Conservation (phyloP, 768 basidiomycete species). For the Punctularia strigosozonata region DNA sequence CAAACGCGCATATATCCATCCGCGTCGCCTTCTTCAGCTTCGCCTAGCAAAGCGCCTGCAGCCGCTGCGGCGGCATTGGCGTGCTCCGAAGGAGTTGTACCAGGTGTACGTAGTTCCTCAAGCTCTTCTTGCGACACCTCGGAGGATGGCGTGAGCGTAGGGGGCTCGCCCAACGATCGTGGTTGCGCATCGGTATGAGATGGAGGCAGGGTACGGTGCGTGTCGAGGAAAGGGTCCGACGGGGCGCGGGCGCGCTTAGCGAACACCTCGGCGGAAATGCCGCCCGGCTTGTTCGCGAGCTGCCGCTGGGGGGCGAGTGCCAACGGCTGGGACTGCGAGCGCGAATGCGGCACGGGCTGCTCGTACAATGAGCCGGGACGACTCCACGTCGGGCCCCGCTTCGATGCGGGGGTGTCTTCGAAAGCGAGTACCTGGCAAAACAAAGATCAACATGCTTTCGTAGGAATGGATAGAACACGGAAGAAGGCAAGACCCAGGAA, state of each 20-base stretch:
- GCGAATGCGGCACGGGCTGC: constrained; percentile 33
- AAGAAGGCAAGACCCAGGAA: too few species aligned
- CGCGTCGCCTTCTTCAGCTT: constrained; percentile 20
- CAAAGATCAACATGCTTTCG: constrained; percentile 5
- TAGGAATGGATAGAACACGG: too few species aligned
- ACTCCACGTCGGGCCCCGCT: constrained; percentile 15
- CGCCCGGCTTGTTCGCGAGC: too few species aligned
- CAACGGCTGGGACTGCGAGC: constrained; percentile 45
- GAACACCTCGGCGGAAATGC: constrained; percentile 16
- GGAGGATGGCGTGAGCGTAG: constrained; percentile 19
- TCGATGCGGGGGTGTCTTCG: constrained; percentile 41
- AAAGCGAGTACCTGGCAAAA: constrained; percentile 50
- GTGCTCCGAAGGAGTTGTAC: constrained; percentile 15
- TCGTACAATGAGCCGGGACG: constrained; percentile 16
- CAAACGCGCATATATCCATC: constrained; percentile 62
- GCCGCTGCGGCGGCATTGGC: constrained; percentile 18
- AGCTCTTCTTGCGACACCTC: constrained; percentile 18
- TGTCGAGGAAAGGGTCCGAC: constrained; percentile 73
- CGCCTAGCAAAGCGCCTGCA: constrained; percentile 18
- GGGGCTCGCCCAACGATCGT: constrained; percentile 18
- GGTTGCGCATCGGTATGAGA: constrained; percentile 20
- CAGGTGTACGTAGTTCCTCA: constrained; percentile 31
- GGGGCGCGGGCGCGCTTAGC: constrained; percentile 62
- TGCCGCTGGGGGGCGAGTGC: constrained; percentile 25
- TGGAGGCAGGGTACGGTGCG: constrained; percentile 47